Evolutionary conservation across 176 grass and related monocot species (phyloP).

Genomic region (Panicum miliaceum): DNA sequence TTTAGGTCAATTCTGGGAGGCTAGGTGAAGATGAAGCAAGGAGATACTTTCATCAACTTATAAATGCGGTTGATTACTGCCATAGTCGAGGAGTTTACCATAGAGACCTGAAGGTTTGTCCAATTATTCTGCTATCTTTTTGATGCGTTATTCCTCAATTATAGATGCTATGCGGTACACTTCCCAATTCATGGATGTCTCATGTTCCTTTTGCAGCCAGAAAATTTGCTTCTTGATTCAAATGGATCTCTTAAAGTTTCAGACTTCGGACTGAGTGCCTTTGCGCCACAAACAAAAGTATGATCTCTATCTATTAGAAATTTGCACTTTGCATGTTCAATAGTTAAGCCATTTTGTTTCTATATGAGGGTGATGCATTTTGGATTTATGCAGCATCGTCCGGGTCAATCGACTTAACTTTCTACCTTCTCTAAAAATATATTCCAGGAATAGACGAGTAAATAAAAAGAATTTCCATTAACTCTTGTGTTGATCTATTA

Average conservation of each 20-base stretch:
- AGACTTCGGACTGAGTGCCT: constrained; percentile 92
- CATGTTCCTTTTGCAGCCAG: constrained; percentile 67
- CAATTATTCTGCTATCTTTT: constrained; percentile 10
- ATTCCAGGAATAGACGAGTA: neutral
- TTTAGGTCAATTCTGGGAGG: constrained; percentile 75
- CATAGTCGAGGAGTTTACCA: constrained; percentile 95
- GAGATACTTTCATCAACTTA: constrained; percentile 95
- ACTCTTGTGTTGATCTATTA: constrained; percentile 34
- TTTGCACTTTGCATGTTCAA: neutral
- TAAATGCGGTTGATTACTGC: constrained; percentile 97
- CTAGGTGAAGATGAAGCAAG: constrained; percentile 90
- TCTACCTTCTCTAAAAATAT: neutral
- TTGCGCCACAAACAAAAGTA: constrained; percentile 77
- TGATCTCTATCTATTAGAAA: constrained; percentile 37
- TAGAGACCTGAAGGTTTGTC: constrained; percentile 88
- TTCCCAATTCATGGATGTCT: constrained; percentile 39
- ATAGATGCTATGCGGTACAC: neutral
- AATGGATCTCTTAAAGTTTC: constrained; percentile 89
- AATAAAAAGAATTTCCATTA: neutral
- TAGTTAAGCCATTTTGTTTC: neutral
- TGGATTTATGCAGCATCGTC: neutral
- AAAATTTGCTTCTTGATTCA: constrained; percentile 92
- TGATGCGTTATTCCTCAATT: neutral
- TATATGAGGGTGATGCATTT: neutral
- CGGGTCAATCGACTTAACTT: constrained; percentile 1